phyloP scores from a whole-genome alignment of 345 rosid species.

The Isatis tinctoria region DNA sequence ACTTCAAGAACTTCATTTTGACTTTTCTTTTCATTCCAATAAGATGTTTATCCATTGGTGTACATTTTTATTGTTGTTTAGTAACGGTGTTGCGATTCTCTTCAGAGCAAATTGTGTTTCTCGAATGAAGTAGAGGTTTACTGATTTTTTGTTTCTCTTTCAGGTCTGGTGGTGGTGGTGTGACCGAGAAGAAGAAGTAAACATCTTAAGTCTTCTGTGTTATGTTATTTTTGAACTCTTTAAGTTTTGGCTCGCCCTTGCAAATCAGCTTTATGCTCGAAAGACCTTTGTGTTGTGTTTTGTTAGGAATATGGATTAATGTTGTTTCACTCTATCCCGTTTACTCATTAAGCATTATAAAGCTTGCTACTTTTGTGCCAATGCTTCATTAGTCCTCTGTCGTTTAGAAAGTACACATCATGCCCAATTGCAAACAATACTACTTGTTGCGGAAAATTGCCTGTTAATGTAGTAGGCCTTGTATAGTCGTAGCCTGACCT shows the following conservation, averaged over 20 bases:
- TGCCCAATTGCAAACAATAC: too few species aligned
- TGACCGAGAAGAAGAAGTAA: constrained; percentile 36
- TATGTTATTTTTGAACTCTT: constrained; percentile 7
- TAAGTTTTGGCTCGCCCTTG: not conserved
- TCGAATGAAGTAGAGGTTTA: not conserved
- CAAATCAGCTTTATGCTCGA: not conserved
- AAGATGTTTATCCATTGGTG: not conserved
- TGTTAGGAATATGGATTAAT: constrained; percentile 1
- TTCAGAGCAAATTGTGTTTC: not conserved
- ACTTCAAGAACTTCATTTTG: not conserved
- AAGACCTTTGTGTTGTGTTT: not conserved
- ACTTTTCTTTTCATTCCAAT: not conserved
- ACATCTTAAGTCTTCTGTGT: not conserved
- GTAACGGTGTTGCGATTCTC: too few species aligned
- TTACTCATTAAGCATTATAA: not conserved
- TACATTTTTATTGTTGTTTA: not conserved
- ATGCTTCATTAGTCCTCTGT: not conserved
- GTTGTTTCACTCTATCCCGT: constrained; percentile 4
- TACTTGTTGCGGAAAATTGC: too few species aligned
- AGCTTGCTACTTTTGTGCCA: not conserved
- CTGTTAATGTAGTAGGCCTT: not conserved
- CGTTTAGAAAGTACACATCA: not conserved
- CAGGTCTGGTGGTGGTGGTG: constrained; percentile 38
- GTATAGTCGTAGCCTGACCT: not conserved
- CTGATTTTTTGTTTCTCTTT: not conserved